These are phyloP conservation scores for Monosporascus sp. DNA, from an alignment of 2,329 filamentous ascomycete species.

Conservation along the genomic window DNA sequence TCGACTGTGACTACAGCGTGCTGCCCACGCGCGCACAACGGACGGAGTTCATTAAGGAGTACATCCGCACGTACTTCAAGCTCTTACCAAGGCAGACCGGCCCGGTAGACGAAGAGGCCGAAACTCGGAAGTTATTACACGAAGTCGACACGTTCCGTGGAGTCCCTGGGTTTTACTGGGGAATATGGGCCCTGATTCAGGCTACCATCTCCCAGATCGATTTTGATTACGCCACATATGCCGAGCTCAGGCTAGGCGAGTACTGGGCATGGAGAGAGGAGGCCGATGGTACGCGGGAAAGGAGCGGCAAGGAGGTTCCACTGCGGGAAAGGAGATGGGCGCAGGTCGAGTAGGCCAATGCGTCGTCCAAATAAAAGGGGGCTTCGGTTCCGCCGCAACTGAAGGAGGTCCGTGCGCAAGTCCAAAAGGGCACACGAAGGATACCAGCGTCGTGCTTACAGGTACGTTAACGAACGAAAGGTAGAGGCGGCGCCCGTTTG, in stretches of 20 bases:
- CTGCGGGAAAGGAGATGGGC: constrained; percentile 80
- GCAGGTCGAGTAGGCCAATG: constrained; percentile 34
- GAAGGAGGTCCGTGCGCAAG: too few relatives aligned
- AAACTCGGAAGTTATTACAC: constrained; percentile 63
- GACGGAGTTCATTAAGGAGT: constrained; percentile 76
- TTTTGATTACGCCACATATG: constrained; percentile 93
- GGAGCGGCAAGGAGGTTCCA: constrained; percentile 40
- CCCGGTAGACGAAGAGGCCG: constrained; percentile 49
- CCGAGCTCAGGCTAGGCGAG: constrained; percentile 78
- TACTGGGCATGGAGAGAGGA: constrained; percentile 91
- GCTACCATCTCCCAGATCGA: constrained; percentile 91
- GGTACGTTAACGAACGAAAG: too few relatives aligned
- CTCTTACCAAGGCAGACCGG: constrained; percentile 34
- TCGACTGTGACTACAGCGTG: constrained; percentile 84
- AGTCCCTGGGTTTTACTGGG: constrained; percentile 86
- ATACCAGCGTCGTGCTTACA: too few relatives aligned
- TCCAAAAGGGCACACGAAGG: too few relatives aligned
- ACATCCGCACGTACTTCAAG: constrained; percentile 69
- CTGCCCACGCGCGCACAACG: constrained; percentile 76
- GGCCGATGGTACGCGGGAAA: constrained; percentile 55
- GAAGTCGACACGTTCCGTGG: constrained; percentile 88
- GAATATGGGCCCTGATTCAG: constrained; percentile 94
- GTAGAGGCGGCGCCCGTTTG: too few relatives aligned
- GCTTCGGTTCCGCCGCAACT: too few relatives aligned
- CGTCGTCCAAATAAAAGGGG: too few relatives aligned